Evolutionary conservation across 352 stramenopile species (phyloP).

Genomic region (Discostella stelligera): DNA sequence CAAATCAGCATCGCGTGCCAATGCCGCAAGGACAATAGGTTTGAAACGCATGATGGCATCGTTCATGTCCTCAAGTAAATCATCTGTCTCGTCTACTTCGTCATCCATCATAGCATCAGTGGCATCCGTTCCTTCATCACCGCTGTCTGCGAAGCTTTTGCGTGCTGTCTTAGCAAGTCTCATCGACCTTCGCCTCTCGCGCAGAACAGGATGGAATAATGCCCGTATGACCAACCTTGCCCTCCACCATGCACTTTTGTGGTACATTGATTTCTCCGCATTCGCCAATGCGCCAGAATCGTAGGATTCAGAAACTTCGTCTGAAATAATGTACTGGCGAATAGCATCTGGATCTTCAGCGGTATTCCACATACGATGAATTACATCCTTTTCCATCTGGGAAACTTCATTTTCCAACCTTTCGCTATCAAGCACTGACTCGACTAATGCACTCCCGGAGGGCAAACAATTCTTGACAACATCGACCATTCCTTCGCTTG

Average conservation of each 20-base stretch:
- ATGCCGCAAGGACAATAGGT: slow-evolving; percentile 38
- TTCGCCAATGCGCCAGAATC: slow-evolving; percentile 12
- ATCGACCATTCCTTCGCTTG: slow-evolving; percentile 32
- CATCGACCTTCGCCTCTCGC: slow-evolving; percentile 18
- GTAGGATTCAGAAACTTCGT: slow-evolving; percentile 49
- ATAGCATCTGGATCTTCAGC: slow-evolving; percentile 57
- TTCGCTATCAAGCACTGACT: slow-evolving; percentile 33
- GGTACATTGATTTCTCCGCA: slow-evolving; percentile 27
- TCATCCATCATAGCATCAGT: slow-evolving; percentile 32
- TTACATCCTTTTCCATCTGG: slow-evolving; percentile 49
- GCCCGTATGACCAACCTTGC: slow-evolving; percentile 34
- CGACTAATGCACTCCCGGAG: slow-evolving; percentile 32
- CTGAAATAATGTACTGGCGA: slow-evolving; percentile 50
- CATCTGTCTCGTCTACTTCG: slow-evolving; percentile 44
- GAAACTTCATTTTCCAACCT: slow-evolving; percentile 24
- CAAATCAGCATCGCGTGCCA: slow-evolving; percentile 55
- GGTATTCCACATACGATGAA: slow-evolving; percentile 60
- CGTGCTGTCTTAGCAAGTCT: slow-evolving; percentile 9
- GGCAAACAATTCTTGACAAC: slow-evolving; percentile 61
- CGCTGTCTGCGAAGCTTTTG: background rate
- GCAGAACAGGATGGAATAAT: slow-evolving; percentile 31
- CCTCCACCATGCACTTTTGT: slow-evolving; percentile 51
- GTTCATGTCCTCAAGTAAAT: slow-evolving; percentile 42
- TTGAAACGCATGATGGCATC: slow-evolving; percentile 59
- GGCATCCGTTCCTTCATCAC: slow-evolving; percentile 1